These are phyloP conservation scores for Lumnitzera littorea DNA, from an alignment of 345 rosid species.

Conservation along the genomic window DNA sequence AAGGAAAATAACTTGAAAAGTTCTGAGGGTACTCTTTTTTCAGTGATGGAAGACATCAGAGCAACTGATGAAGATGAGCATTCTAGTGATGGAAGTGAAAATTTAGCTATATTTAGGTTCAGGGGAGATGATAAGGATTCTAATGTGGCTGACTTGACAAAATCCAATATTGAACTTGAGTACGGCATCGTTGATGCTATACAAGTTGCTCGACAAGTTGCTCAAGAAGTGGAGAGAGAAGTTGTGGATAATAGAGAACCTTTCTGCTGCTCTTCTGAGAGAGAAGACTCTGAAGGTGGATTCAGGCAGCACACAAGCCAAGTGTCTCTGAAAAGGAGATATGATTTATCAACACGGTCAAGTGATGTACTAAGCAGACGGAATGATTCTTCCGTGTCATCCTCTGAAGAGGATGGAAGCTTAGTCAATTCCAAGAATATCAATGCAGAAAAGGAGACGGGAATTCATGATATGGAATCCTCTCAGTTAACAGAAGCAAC, in stretches of 20 bases:
- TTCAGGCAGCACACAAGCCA: constrained; percentile 34
- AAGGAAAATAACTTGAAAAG: constrained; percentile 24
- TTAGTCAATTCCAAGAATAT: constrained; percentile 24
- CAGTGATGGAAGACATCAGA: constrained; percentile 29
- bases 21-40: constrained; percentile 22
- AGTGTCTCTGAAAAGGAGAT: constrained; percentile 33
- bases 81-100: constrained; percentile 26
- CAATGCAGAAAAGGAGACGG: constrained; percentile 29
- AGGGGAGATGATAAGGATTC: constrained; percentile 24
- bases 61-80: constrained; percentile 28
- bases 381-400: constrained; percentile 32
- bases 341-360: constrained; percentile 15
- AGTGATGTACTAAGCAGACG: constrained; percentile 37
- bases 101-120: constrained; percentile 33
- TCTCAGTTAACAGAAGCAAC: constrained; percentile 46
- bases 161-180: constrained; percentile 51
- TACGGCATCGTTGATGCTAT: constrained; percentile 85
- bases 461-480: constrained; percentile 42
- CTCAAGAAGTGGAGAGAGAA: constrained; percentile 88
- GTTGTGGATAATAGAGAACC: constrained; percentile 55
- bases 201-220: constrained; percentile 86
- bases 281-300: constrained; percentile 32
- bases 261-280: constrained; percentile 57
- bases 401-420: constrained; percentile 23
- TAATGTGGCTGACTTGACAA: constrained; percentile 31